Evolutionary conservation across 2,329 filamentous ascomycete species (phyloP), one percentile per base, ranked within the genome.

Genomic region (Metarhizium anisopliae): DNA sequence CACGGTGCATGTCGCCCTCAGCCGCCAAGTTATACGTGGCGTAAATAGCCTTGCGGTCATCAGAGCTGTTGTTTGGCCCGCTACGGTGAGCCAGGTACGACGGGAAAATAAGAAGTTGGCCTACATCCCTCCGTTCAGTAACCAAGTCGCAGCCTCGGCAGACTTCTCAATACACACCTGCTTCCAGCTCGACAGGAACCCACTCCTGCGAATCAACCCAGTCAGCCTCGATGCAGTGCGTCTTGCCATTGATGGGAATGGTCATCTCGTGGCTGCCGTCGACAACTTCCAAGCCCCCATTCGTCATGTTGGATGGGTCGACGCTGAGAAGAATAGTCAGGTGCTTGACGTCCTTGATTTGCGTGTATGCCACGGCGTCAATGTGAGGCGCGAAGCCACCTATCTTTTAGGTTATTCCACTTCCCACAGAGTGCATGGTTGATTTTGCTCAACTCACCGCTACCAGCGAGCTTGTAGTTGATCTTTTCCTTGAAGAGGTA

Each of bases 1-100:
- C 51, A 47, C 56, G 52, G 53, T 59, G 59, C 53, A 59, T 38
- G 45, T 62, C 57, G n/a, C 60, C 60, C 30, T 62, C 60, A 0
- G 50, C 43, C 4, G 59, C 59, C n/a, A 53, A 52, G 54, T 62
- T 60, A 51, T 62, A 62, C 4, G 60, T 62, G 18, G 60, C 60
- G 29, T 62, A 60, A 29, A 60, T 58, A 4, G 60, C 60, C 55
- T 58, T 60, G 32, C 60, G 55, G n/a, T 59, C 56, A 3, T 49
- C 45, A 25, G 8, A 40, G 55, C 59, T 60, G 29, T 42, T 55
- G 56, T 60, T 60, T 7, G 57, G 42, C 11, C 51, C 60, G 50
- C 59, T 60, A 18, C 59, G 57, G 14, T 62, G 60, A 3, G 60
- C 60, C 6, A 25, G 25, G 25, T 59, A 60, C 1, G 60, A 62